Evolutionary conservation across 2,329 filamentous ascomycete genomes (phyloP), one percentile per base, ranked within the genome.

Genomic region (Fusarium ramigenum): DNA sequence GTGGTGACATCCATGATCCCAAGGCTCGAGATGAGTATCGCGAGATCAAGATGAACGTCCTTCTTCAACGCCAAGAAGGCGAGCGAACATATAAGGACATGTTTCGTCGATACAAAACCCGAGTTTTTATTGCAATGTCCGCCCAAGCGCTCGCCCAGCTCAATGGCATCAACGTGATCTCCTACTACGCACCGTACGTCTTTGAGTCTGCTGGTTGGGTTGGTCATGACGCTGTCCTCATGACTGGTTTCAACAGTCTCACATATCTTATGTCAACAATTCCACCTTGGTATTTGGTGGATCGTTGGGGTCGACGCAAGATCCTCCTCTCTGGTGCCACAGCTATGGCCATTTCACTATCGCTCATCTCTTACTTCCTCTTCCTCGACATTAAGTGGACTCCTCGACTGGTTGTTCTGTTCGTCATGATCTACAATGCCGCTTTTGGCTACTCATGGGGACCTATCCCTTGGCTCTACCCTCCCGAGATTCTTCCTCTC

Each of bases 121-220:
- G 96, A 60, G 96, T 98, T 74, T 94, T 98, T 79, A 98, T 98
- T 81, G 96, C 96, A 83, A 98, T 98, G 96, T 98, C 96, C 39
- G 96, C 96, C 8, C 96, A 98, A 83, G 95, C 92, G 10, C 90
- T 99, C 74, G 96, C 96, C 34, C 96, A 99, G 83, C 90, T 99
- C 60, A 98, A 98, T 84, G 96, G 96, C 74, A 99, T 99, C 85
- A 99, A 99, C 83, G 96, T 99, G 80, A 99, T 99, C 73, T 98
- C 96, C 3, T 99, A 98, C 87, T 99, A 99, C 80, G 96, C 96
- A 2, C 96, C 96, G 0, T 91, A 97, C 63, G 96, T 98, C 21
- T 98, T 99, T 78, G 95, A 98, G 83, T 95, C 95, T 67, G 96
- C 96, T 42, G 96, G 96, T n/a, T 98, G 96, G 96, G 84, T 90